Evolutionary conservation across 371 early-diverging fungal genomes (phyloP).

Genomic region (Sanchytrium tribonematis): DNA sequence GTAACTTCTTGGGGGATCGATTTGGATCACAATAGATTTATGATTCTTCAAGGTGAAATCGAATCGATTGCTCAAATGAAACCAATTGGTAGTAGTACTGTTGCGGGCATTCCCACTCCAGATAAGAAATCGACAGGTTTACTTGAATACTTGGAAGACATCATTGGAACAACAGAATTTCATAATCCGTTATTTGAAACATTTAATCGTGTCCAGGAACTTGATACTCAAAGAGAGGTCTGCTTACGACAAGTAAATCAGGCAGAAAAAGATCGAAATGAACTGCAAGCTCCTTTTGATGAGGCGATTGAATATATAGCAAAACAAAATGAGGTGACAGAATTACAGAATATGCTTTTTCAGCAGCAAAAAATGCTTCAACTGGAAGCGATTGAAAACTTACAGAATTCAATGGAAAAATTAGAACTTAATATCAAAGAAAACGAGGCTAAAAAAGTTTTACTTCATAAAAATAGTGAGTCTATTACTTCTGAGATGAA

Average conservation of each 20-base stretch:
- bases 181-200: conserved; percentile 18
- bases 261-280: neutral
- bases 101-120: conserved; percentile 30
- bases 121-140: conserved; percentile 81
- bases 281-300: neutral
- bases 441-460: neutral
- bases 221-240: neutral
- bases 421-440: neutral
- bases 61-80: conserved; percentile 98
- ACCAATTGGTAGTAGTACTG: conserved; percentile 15
- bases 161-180: conserved; percentile 84
- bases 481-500: conserved; percentile 2
- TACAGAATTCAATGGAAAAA: neutral
- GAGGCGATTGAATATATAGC: conserved; percentile 22
- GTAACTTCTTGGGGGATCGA: conserved; percentile 75
- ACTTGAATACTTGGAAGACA: conserved; percentile 97
- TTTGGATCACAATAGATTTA: conserved; percentile 91
- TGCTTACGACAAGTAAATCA: neutral
- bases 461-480: neutral
- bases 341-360: conserved; percentile 38
- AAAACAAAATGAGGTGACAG: conserved; percentile 42
- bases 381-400: conserved; percentile 12
- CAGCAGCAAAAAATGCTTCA: conserved; percentile 31
- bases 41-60: conserved; percentile 98
- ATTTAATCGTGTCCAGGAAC: neutral